A percentile compares a stretch with the other conserved stretches of the same genome.
Conservation (phyloP, 495 filamentous ascomycete species). For the Amphirosellinia nigrospora region DNA sequence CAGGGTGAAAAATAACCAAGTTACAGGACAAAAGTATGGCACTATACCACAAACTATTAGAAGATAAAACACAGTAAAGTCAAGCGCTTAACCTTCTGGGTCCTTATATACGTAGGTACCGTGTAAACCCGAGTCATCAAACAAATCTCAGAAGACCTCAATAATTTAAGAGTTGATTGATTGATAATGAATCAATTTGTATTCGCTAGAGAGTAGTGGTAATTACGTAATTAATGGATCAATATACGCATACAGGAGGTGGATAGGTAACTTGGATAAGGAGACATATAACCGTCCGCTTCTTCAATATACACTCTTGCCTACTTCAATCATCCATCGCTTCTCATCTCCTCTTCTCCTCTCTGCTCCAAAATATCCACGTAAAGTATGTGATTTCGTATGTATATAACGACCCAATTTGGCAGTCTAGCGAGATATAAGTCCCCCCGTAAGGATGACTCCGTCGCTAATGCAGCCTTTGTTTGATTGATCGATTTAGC, state of each 20-base stretch:
- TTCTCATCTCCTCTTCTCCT: not conserved
- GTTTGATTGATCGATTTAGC: not conserved
- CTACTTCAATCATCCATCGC: not conserved
- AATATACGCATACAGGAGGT: not conserved
- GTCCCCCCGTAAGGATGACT: constrained; percentile 12
- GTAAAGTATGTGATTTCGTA: not conserved
- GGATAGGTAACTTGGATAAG: not conserved
- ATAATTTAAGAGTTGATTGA: too few species aligned
- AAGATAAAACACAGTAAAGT: too few species aligned
- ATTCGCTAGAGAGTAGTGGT: too few species aligned
- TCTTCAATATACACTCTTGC: not conserved
- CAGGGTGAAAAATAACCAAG: too few species aligned
- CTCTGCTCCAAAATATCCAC: not conserved
- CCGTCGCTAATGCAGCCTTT: constrained; percentile 17
- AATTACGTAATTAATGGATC: not conserved
- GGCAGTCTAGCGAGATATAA: not conserved
- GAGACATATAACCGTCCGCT: not conserved
- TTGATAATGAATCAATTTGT: too few species aligned
- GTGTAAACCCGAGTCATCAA: too few species aligned
- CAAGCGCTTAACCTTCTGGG: too few species aligned
- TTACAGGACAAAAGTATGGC: too few species aligned
- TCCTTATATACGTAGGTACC: too few species aligned
- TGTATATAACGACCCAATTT: not conserved
- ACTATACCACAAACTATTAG: too few species aligned
- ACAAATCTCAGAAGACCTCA: too few species aligned